Conservation (phyloP, 805 yeast species). For the Metschnikowia lochheadii region DNA sequence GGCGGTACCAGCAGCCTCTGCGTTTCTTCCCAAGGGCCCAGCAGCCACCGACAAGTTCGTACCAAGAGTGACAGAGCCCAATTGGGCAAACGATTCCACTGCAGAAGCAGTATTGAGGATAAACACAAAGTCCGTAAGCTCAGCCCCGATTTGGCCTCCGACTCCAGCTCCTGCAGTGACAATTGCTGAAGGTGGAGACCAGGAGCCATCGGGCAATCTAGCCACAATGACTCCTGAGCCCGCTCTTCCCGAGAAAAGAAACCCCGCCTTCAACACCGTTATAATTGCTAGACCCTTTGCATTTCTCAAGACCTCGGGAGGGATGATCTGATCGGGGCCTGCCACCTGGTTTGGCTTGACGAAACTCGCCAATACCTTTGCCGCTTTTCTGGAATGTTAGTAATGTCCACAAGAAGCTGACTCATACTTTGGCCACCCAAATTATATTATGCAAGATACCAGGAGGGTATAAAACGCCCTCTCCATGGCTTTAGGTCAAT, state of each 20-base stretch:
- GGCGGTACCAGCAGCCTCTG: constrained; percentile 96
- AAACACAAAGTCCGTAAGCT: constrained; percentile 92
- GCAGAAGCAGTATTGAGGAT: constrained; percentile 84
- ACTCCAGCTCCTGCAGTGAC: constrained; percentile 98
- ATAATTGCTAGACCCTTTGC: constrained; percentile 91
- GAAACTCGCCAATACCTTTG: constrained; percentile 83
- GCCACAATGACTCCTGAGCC: constrained; percentile 97
- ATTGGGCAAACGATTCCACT: constrained; percentile 88
- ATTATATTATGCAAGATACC: neutral
- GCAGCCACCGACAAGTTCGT: constrained; percentile 95
- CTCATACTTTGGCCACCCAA: neutral
- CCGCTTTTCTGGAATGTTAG: constrained; percentile 65
- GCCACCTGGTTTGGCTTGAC: constrained; percentile 91
- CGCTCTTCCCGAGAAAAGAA: constrained; percentile 92
- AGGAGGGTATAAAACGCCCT: neutral
- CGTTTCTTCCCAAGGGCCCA: constrained; percentile 95
- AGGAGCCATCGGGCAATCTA: constrained; percentile 85
- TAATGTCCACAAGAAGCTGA: neutral
- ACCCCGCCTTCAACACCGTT: constrained; percentile 96
- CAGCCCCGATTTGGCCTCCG: constrained; percentile 97
- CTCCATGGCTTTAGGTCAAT: neutral
- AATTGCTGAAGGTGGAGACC: constrained; percentile 98
- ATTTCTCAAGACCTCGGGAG: constrained; percentile 77
- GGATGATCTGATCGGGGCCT: constrained; percentile 85
- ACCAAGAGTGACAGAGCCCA: constrained; percentile 91